Conservation (phyloP, 2,329 filamentous ascomycete genomes). For the Leptographium wingfieldii region DNA sequence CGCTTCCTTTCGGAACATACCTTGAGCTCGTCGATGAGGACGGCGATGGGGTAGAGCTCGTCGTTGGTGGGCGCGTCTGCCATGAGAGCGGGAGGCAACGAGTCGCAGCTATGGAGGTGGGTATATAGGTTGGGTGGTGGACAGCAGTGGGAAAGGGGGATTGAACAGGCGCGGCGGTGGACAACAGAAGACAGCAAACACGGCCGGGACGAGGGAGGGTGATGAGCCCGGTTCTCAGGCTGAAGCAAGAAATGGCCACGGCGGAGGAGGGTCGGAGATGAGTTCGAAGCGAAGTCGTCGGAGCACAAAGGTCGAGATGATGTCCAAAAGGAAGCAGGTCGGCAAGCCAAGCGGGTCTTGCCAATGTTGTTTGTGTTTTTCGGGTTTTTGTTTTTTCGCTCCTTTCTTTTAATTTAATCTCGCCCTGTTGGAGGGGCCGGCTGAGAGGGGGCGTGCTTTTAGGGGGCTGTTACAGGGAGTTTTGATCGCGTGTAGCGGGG, state of each 20-base stretch:
- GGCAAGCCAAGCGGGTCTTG: slow-evolving; percentile 1
- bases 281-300: not conserved
- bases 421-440: not conserved
- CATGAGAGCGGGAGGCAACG: slow-evolving; percentile 45
- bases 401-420: slow-evolving; percentile 8
- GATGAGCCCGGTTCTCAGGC: not conserved
- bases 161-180: not conserved
- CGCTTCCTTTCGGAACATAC: slow-evolving; percentile 28
- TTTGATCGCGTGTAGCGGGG: not conserved
- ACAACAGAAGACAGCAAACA: not conserved
- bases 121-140: slow-evolving; percentile 15
- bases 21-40: slow-evolving; percentile 99
- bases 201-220: not conserved
- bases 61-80: slow-evolving; percentile 84
- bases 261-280: not conserved
- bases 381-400: slow-evolving; percentile 14
- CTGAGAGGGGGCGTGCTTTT: not conserved
- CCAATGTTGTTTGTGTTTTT: slow-evolving; percentile 9
- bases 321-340: slow-evolving; percentile 1
- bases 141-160: not conserved
- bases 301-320: slow-evolving; percentile 1
- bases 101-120: slow-evolving; percentile 6
- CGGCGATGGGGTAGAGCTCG: slow-evolving; percentile 98
- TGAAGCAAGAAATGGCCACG: not conserved
- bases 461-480: not conserved